Evolutionary conservation across 768 basidiomycete genomes (phyloP), one percentile per base, ranked within the genome.

Genomic region (Leccinum aurantiacum): DNA sequence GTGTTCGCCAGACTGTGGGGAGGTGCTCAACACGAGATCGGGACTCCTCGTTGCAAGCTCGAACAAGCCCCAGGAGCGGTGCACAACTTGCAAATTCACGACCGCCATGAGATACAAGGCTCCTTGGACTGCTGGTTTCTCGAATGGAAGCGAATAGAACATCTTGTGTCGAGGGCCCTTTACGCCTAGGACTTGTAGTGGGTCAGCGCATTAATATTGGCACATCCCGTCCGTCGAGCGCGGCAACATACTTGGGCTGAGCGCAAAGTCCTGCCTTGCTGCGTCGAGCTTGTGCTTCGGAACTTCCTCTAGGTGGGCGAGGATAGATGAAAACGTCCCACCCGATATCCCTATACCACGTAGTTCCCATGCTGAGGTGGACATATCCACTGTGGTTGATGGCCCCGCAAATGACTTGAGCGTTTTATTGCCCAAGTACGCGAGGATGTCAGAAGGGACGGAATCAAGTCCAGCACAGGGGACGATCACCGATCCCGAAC

Each of bases 401-500:
- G 75, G 63, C 6, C 77, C 77, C 4, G 69, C 74, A 53, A 74
- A 69, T 10, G 76, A 67, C 71, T 88, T 87, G 55, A 95, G 80
- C 0, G 86, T 86, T 65, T 83, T 85, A 59, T 87, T 87, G 17
- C 89, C 82, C 51, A 92, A 75, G 73, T 85, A 88, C 0, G 85
- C 82, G 11, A 82, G 73, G 48, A 89, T 70, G 69, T 97, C 93
- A 3, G 87, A 84, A 3, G 91, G 91, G 29, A 92, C 67, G 2
- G 90, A 92, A 70, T 93, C 91, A 60, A 90, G 80, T 2, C 88
- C 93, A 56, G 86, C 90, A 2, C 85, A 79, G 24, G 91, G 91
- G 19, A 97, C 81, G 63, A 98, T 88, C 63, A 91, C 82, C 6
- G 91, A 79, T 48, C 84, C 82, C 2, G 83, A 86, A 67, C 86